A percentile compares a stretch with the other conserved stretches of the same genome.
These are phyloP conservation scores for Arabidopsis thaliana DNA, from an alignment of 345 rosid genomes.

Conservation along the genomic window TAIR10.1 NC_003076.8:4277001-4277500, in stretches of 20 bases:
- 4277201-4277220: not conserved
- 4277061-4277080: slow-evolving; percentile 40
- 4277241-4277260: not conserved
- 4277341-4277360: too few relatives aligned
- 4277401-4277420: too few relatives aligned
- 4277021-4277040: slow-evolving; percentile 39
- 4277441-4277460: too few relatives aligned
- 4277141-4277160: slow-evolving; percentile 12
- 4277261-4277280: not conserved
- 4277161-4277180: slow-evolving; percentile 29
- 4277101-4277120: slow-evolving; percentile 16
- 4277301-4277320: not conserved
- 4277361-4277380: too few relatives aligned
- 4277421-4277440: too few relatives aligned
- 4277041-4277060: slow-evolving; percentile 42
- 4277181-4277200: slow-evolving; percentile 16
- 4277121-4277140: slow-evolving; percentile 21
- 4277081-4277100: slow-evolving; percentile 1
- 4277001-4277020: slow-evolving; percentile 41
- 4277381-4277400: too few relatives aligned
- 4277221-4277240: slow-evolving; percentile 19
- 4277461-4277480: too few relatives aligned
- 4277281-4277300: not conserved
- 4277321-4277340: too few relatives aligned
- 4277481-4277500: too few relatives aligned